Evolutionary conservation across 1,284 basidiomycete species (phyloP).

Genomic region (Peniophora sp.): DNA sequence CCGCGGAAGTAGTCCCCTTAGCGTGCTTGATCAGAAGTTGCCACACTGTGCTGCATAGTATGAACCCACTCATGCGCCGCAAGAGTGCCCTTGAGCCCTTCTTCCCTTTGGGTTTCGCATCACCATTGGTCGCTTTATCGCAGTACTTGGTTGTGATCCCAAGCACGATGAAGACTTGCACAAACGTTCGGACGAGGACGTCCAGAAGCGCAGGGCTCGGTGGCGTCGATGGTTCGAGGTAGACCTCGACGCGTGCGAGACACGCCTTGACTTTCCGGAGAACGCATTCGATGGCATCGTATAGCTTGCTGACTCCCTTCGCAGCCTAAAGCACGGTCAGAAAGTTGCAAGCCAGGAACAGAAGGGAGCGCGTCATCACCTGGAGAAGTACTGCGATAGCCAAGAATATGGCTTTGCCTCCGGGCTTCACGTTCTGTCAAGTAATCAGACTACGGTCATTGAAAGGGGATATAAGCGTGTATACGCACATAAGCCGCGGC

Average conservation of each 20-base stretch:
- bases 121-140: too few relatives aligned
- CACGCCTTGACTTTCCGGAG: not conserved
- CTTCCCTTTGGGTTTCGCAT: too few relatives aligned
- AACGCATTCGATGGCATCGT: not conserved
- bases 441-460: not conserved
- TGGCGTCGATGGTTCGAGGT: not conserved
- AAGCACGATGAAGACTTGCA: not conserved
- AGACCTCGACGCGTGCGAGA: not conserved
- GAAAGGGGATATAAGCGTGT: too few relatives aligned
- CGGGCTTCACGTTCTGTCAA: not conserved
- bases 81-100: too few relatives aligned
- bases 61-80: too few relatives aligned
- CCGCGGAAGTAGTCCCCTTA: too few relatives aligned
- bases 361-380: not conserved
- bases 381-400: not conserved
- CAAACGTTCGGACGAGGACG: not conserved
- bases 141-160: not conserved
- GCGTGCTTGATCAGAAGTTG: too few relatives aligned
- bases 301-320: not conserved
- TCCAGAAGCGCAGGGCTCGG: not conserved
- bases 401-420: not conserved
- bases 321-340: not conserved
- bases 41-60: too few relatives aligned
- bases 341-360: not conserved
- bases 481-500: not conserved